These are phyloP conservation scores for Phytophthora capsici DNA, from an alignment of 352 stramenopile species.

Conservation along the genomic window DNA sequence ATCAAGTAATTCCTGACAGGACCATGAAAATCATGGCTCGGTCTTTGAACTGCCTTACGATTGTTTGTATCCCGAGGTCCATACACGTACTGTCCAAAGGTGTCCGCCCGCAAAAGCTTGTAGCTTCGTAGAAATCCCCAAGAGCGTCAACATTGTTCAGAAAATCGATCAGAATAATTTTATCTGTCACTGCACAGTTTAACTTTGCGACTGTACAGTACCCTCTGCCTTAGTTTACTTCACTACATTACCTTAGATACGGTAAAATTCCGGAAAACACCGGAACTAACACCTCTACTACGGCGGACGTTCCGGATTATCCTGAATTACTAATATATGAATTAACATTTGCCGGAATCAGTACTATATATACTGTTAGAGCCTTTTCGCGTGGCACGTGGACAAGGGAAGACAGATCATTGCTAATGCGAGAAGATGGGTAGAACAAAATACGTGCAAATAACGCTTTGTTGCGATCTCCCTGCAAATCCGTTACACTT, in stretches of 20 bases:
- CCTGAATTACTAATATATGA: too few species aligned
- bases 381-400: neutral
- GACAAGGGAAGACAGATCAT: neutral
- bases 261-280: too few species aligned
- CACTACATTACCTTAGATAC: too few species aligned
- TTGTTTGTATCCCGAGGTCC: neutral
- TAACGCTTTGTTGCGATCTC: conserved; percentile 10
- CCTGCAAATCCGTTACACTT: conserved; percentile 10
- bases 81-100: conserved; percentile 4
- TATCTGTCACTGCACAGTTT: conserved; percentile 4
- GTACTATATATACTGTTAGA: too few species aligned
- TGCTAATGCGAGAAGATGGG: neutral
- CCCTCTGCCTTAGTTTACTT: too few species aligned
- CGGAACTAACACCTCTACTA: too few species aligned
- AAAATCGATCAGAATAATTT: neutral
- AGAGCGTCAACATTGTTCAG: conserved; percentile 7
- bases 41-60: neutral
- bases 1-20: neutral
- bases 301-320: too few species aligned
- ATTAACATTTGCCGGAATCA: too few species aligned
- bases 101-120: conserved; percentile 1
- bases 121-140: conserved; percentile 3
- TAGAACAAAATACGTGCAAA: conserved; percentile 1
- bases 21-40: conserved; percentile 5
- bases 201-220: too few species aligned